Base-by-base conservation (phyloP, 202 grass and related monocot species). In the Zoysia matrella region DNA sequence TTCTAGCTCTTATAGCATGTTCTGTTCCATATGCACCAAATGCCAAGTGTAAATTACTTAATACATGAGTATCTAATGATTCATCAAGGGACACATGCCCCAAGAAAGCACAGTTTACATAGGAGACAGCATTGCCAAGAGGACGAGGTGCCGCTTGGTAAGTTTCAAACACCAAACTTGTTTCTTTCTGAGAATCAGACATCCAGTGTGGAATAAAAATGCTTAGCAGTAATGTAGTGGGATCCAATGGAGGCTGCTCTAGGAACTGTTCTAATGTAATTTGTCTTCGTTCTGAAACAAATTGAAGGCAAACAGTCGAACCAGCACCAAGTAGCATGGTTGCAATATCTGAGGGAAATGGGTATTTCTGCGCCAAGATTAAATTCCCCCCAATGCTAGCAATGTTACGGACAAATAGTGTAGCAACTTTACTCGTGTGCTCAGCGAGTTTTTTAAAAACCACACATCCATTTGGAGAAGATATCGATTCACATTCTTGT, bases 341-440 rank as follows among this genome's bases (percentile, higher is more conserved):
- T 68, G 89, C 89, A 40, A 97, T 85, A n/a, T 97, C 94, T 0
- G 94, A 94, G 30, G 77, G 72, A 47, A 97, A 94, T 10, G 89
- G 80, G 11, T 80, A 90, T 76, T 84, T 94, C 56, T 97, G 91
- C 70, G 94, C 94, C 79, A 97, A 86, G 11, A 94, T 88, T 65
- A 97, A 65, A 71, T 97, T 97, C 53, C 89, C 94, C 3, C 94
- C 94, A 71, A 97, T 67, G 68, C 89, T 97, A 44, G 91, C 94
- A 47, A 83, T 97, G 74, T 94, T 94, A 48, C 91, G 87, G 67
- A 97, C 85, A 85, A 97, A 94, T 50, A 73, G 85, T 5, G 94
- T 57, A 70, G 89, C 91, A 22, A 97, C 89, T 88, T 94, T 92
- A 50, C 83, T 86, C 87, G 94, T 91, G 30, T 97, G 94, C 53